Conservation (phyloP, 1,139 yeast genomes). For the Arxiozyma slooffiae region DNA sequence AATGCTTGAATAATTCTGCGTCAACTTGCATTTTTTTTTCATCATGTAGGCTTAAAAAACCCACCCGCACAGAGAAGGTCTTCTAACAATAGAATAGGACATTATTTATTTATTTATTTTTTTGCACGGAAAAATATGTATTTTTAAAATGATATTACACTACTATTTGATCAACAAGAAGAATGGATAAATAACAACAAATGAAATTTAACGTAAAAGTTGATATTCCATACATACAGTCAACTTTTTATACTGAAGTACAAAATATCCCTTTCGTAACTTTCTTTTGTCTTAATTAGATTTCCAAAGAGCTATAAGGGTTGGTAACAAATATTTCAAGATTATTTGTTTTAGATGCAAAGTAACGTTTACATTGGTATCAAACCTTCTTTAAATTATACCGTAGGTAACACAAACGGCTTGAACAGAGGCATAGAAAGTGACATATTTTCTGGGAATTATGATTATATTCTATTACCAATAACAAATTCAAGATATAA, state of each 20-base stretch:
- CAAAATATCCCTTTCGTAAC: not conserved
- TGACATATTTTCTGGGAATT: constrained; percentile 12
- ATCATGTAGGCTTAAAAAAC: not conserved
- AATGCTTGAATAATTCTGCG: too few species aligned
- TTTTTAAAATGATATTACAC: too few species aligned
- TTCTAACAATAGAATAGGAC: not conserved
- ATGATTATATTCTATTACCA: constrained; percentile 35
- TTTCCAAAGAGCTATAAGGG: not conserved
- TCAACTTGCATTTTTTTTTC: too few species aligned
- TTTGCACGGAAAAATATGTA: not conserved
- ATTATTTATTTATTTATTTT: too few species aligned
- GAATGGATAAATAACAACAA: not conserved
- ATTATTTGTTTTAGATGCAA: constrained; percentile 12
- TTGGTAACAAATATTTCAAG: not conserved
- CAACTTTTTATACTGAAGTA: not conserved
- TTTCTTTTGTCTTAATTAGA: not conserved
- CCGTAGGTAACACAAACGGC: not conserved
- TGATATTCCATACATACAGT: not conserved
- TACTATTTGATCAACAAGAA: not conserved
- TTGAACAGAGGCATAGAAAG: not conserved
- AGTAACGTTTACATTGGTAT: constrained; percentile 31
- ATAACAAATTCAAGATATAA: constrained; percentile 38
- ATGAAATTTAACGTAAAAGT: too few species aligned
- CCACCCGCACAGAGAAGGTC: too few species aligned
- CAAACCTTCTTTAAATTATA: constrained; percentile 17